Conservation (phyloP, 179 eudicot genomes). For the Silene vulgaris region DNA sequence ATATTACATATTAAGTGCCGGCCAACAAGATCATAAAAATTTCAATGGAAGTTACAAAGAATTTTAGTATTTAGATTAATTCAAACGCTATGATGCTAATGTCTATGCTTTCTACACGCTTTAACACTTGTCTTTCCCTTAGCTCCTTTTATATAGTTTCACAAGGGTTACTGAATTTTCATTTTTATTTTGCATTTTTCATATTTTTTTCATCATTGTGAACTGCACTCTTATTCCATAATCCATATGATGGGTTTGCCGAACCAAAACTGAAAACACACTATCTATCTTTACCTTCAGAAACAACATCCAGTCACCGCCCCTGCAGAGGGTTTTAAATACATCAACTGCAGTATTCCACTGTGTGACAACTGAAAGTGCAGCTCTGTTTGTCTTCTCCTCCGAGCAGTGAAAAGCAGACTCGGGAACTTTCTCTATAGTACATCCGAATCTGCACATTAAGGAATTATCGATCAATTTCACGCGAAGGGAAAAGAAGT, state of each 20-base stretch:
- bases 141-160: background rate
- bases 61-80: too few relatives aligned
- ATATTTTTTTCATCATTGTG: background rate
- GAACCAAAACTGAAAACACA: background rate
- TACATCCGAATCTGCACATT: conserved; percentile 66
- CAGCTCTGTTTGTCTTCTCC: conserved; percentile 56
- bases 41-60: too few relatives aligned
- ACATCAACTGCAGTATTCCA: conserved; percentile 61
- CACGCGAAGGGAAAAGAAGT: background rate
- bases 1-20: background rate
- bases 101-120: background rate
- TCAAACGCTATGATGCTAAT: background rate
- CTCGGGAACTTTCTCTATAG: conserved; percentile 65
- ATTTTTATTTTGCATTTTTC: background rate
- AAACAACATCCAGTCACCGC: conserved; percentile 61
- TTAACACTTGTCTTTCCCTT: background rate
- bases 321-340: conserved; percentile 68
- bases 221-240: background rate
- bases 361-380: conserved; percentile 48
- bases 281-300: conserved; percentile 42
- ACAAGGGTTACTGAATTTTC: background rate
- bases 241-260: background rate
- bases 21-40: too few relatives aligned
- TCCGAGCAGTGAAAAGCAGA: conserved; percentile 68
- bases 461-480: background rate